phyloP scores from a whole-genome alignment of 352 stramenopile genomes.

The Globisporangium spinosum region DNA sequence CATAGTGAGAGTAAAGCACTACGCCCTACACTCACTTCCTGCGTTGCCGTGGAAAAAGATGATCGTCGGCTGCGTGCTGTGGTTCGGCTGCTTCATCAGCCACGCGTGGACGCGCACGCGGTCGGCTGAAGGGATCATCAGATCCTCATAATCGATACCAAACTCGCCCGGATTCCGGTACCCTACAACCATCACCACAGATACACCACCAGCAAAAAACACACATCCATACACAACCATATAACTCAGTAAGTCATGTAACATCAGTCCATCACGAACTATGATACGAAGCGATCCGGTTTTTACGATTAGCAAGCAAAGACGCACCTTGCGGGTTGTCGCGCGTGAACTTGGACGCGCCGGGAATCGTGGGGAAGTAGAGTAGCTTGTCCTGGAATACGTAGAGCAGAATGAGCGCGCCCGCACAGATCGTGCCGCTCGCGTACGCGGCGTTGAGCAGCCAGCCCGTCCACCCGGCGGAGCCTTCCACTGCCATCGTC shows the following conservation, averaged over 20 bases:
- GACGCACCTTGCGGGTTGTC: constrained; percentile 71
- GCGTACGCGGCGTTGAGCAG: constrained; percentile 61
- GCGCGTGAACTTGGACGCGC: constrained; percentile 71
- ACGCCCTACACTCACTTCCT: constrained; percentile 50
- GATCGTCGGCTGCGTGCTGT: constrained; percentile 67
- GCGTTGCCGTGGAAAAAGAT: constrained; percentile 96
- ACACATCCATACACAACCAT: background rate
- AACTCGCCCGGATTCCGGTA: constrained; percentile 88
- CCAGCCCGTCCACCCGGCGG: constrained; percentile 43
- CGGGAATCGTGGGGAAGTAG: constrained; percentile 80
- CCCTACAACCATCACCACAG: constrained; percentile 26
- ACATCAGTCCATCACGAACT: background rate
- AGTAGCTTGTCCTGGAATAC: constrained; percentile 80
- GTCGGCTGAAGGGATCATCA: constrained; percentile 84
- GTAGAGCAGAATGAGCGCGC: constrained; percentile 70
- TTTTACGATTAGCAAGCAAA: background rate
- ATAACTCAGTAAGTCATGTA: background rate
- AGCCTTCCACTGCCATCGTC: constrained; percentile 37
- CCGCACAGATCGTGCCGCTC: constrained; percentile 49
- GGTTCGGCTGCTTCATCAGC: constrained; percentile 87
- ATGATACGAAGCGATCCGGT: background rate
- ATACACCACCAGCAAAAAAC: constrained; percentile 9
- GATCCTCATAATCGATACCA: constrained; percentile 87
- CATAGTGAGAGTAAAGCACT: background rate
- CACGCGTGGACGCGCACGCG: constrained; percentile 89